These are phyloP conservation scores for Fusarium nelsonii DNA, from an alignment of 2,329 filamentous ascomycete species.

Conservation along the genomic window DNA sequence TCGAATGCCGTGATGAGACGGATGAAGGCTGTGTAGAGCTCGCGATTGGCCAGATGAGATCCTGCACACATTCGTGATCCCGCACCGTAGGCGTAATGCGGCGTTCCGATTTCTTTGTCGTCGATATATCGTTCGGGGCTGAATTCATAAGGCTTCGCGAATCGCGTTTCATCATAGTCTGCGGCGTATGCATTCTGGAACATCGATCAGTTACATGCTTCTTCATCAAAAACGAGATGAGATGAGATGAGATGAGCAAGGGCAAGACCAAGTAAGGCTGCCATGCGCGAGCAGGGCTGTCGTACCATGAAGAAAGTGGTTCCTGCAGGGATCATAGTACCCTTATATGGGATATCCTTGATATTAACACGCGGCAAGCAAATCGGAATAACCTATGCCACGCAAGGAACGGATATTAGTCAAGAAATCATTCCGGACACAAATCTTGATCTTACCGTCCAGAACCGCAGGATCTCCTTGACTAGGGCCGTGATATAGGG, in stretches of 20 bases:
- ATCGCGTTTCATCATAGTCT: constrained; percentile 77
- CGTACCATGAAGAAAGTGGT: constrained; percentile 82
- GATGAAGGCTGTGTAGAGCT: constrained; percentile 71
- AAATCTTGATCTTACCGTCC: constrained; percentile 61
- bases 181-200: constrained; percentile 77
- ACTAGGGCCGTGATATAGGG: constrained; percentile 82
- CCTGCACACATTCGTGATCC: constrained; percentile 74
- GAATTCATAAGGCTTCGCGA: constrained; percentile 72
- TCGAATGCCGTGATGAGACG: constrained; percentile 70
- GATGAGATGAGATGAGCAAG: neutral
- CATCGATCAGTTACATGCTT: neutral
- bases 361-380: constrained; percentile 79
- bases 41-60: constrained; percentile 72
- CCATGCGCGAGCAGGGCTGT: neutral
- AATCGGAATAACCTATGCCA: constrained; percentile 72
- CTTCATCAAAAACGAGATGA: neutral
- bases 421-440: neutral
- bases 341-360: constrained; percentile 78
- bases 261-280: neutral
- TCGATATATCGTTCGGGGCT: constrained; percentile 77
- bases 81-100: constrained; percentile 72
- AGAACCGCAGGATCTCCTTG: constrained; percentile 83
- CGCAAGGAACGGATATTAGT: neutral
- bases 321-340: constrained; percentile 75
- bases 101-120: constrained; percentile 66